Base-by-base conservation (phyloP, 768 basidiomycete species). In the Coprinopsis marcescibilis region DNA sequence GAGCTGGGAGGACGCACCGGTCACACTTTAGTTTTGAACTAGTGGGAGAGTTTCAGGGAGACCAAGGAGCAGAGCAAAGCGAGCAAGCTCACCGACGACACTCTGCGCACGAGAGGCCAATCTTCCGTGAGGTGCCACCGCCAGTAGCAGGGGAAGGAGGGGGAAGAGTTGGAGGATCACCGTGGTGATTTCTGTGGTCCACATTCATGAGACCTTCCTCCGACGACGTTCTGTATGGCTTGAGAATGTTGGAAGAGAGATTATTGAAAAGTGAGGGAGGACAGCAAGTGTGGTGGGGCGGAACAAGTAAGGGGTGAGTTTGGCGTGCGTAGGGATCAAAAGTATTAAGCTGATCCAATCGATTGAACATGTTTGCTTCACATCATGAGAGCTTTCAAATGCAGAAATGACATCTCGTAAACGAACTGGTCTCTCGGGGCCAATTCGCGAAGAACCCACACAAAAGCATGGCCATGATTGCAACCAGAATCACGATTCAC, bases 1-100 rank as follows among this genome's bases (percentile, higher is more conserved):
- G 17, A 15, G 46, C 23, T 10, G 25, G 12, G 27, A 4, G 27
- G 7, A 43, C 60, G 25, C 35, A 68, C 61, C 77, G 65, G 56
- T 78, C 76, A 52, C 77, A 79, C 58, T 74, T 77, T 34, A 79
- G 62, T 58, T 79, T 79, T 19, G 76, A 77, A 52, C 77, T 69
- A 23, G 34, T 48, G 12, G 45, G 33, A 43, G 43, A 39, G 35
- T 24, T 36, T 24, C 24, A 38, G 49, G 14, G 30, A 37, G 39
- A 13, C 23, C 24, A 17, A n/a, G 43, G 14, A 33, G 25, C 12
- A 26, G n/a, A 24, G 36, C 14, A 25, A 33, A 26, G n/a, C 25
- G 20, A 38, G 47, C 26, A 25, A 20, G 36, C 60, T 12, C 42
- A 73, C 75, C 76, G 64, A 32, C 75, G 67, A 54, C 76, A 78